Conservation (phyloP, 2,329 filamentous ascomycete species). For the Lachnellula occidentalis region DNA sequence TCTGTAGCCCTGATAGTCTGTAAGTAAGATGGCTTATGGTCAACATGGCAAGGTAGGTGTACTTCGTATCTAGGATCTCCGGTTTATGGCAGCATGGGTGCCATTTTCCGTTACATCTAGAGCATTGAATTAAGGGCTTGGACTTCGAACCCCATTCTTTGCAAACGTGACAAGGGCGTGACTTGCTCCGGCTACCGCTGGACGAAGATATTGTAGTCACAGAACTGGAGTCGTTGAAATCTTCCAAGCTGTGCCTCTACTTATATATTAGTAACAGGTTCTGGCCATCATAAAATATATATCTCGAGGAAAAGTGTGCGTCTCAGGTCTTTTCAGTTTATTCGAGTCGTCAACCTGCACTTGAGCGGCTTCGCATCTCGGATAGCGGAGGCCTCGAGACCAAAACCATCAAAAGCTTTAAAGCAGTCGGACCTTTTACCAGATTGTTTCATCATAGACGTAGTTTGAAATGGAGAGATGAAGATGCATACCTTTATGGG, state of each 20-base stretch:
- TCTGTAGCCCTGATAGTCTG: not conserved
- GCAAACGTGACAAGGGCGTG: conserved; percentile 18
- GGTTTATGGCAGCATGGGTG: conserved; percentile 20
- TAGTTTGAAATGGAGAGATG: not conserved
- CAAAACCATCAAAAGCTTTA: conserved; percentile 41
- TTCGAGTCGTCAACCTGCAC: conserved; percentile 36
- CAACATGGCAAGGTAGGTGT: not conserved
- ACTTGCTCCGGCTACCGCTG: conserved; percentile 3
- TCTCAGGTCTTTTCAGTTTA: conserved; percentile 77
- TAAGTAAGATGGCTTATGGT: not conserved
- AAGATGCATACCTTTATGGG: not conserved
- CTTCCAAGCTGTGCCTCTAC: conserved; percentile 11
- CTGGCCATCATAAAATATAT: not conserved
- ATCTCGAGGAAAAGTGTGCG: conserved; percentile 19
- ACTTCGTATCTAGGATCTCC: conserved; percentile 7
- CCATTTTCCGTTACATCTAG: conserved; percentile 15
- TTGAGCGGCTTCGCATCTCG: conserved; percentile 29
- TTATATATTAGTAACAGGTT: conserved; percentile 10
- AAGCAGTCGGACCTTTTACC: conserved; percentile 62
- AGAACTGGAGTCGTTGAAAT: conserved; percentile 22
- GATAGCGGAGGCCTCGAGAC: conserved; percentile 8
- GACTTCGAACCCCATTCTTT: conserved; percentile 7
- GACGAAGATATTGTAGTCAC: conserved; percentile 20
- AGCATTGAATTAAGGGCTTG: conserved; percentile 17
- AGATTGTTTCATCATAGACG: conserved; percentile 47